These are phyloP conservation scores for Ogataea degrootiae DNA, from an alignment of 805 yeast genomes.

Conservation along the genomic window DNA sequence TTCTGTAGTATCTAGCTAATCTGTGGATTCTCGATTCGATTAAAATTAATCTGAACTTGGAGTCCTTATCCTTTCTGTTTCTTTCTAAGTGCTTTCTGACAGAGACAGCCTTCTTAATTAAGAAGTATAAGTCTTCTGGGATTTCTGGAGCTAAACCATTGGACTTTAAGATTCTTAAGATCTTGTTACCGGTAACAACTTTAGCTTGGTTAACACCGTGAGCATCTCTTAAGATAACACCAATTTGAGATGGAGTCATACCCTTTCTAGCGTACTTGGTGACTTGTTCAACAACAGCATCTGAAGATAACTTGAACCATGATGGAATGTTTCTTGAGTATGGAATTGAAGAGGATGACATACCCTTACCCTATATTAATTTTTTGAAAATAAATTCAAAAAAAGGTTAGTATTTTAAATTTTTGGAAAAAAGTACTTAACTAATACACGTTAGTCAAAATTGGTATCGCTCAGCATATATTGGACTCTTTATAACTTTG, in stretches of 20 bases:
- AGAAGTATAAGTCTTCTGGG: conserved; percentile 99
- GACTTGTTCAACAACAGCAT: conserved; percentile 95
- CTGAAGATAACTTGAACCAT: conserved; percentile 98
- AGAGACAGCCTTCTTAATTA: conserved; percentile 98
- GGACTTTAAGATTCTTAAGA: conserved; percentile 97
- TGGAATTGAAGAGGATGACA: conserved; percentile 97
- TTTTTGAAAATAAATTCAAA: conserved; percentile 2
- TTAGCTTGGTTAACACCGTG: conserved; percentile 99
- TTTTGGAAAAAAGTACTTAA: conserved; percentile 19
- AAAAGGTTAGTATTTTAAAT: conserved; percentile 38
- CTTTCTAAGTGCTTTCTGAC: conserved; percentile 99
- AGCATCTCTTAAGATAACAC: conserved; percentile 99
- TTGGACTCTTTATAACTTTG: not conserved
- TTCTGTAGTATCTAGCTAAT: conserved; percentile 99
- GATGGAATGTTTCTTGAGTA: conserved; percentile 98
- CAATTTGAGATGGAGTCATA: conserved; percentile 98
- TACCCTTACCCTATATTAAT: conserved; percentile 87
- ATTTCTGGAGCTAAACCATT: conserved; percentile 99
- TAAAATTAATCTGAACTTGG: conserved; percentile 99
- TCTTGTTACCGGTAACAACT: conserved; percentile 98
- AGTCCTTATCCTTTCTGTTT: conserved; percentile 99
- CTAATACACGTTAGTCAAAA: conserved; percentile 34
- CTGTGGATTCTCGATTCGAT: conserved; percentile 99
- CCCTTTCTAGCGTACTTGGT: conserved; percentile 99
- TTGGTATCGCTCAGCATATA: conserved; percentile 47